Evolutionary conservation across 805 yeast species (phyloP).

Genomic region (Schizosaccharomyces cryophilus): DNA sequence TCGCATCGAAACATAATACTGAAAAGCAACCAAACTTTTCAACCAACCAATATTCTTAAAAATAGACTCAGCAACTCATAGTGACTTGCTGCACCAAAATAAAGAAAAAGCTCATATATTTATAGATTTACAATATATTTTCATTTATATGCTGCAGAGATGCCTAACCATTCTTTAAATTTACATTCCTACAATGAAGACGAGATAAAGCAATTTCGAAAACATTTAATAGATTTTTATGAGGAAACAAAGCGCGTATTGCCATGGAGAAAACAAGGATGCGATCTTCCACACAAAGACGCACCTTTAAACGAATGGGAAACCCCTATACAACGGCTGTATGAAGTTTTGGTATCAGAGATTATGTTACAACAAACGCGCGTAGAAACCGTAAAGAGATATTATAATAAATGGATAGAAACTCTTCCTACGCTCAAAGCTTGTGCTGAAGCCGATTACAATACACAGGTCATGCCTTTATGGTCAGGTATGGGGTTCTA

Average conservation of each 20-base stretch:
- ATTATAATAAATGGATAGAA: not conserved
- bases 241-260: not conserved
- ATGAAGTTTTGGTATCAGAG: constrained; percentile 1
- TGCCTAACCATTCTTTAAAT: not conserved
- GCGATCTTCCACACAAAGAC: not conserved
- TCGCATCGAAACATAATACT: too few relatives aligned
- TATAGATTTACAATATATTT: not conserved
- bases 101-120: not conserved
- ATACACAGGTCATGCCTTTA: not conserved
- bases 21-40: too few relatives aligned
- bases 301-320: not conserved
- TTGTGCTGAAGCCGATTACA: not conserved
- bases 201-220: not conserved
- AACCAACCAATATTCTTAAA: too few relatives aligned
- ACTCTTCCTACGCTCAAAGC: not conserved
- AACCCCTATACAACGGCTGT: not conserved
- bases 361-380: constrained; percentile 3
- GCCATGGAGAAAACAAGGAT: constrained; percentile 1
- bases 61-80: too few relatives aligned
- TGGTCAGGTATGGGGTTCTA: constrained; percentile 2
- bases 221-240: not conserved
- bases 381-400: not conserved
- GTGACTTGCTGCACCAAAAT: too few relatives aligned
- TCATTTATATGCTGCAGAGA: not conserved
- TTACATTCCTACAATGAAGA: not conserved